These are phyloP conservation scores for Candida gorgasii DNA, from an alignment of 805 yeast genomes.

Conservation along the genomic window DNA sequence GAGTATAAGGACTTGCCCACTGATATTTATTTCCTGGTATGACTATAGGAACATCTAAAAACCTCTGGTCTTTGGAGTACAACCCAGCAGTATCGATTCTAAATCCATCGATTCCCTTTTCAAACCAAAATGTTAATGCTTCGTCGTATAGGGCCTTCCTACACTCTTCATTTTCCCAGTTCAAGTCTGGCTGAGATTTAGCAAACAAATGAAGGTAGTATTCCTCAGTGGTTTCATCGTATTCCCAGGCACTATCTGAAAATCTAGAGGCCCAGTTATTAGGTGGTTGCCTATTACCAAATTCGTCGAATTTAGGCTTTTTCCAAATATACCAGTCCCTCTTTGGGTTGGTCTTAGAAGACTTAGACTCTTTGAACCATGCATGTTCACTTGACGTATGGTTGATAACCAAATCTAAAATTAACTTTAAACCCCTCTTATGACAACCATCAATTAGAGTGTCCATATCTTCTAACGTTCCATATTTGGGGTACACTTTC, in stretches of 20 bases:
- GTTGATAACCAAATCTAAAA: slow-evolving; percentile 59
- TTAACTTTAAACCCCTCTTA: slow-evolving; percentile 49
- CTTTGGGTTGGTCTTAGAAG: slow-evolving; percentile 52
- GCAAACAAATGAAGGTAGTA: slow-evolving; percentile 58
- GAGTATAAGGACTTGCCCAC: slow-evolving; percentile 32
- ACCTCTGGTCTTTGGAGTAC: slow-evolving; percentile 48
- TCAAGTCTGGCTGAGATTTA: slow-evolving; percentile 56
- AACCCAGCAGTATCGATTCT: slow-evolving; percentile 57
- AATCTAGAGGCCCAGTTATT: slow-evolving; percentile 58
- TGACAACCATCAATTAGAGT: slow-evolving; percentile 48
- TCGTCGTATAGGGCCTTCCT: slow-evolving; percentile 43
- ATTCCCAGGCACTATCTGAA: slow-evolving; percentile 58
- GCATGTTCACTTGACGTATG: slow-evolving; percentile 57
- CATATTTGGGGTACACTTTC: slow-evolving; percentile 51
- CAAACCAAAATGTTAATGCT: slow-evolving; percentile 54
- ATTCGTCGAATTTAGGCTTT: slow-evolving; percentile 45
- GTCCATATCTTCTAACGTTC: slow-evolving; percentile 55
- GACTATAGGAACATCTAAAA: slow-evolving; percentile 50
- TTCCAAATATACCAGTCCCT: slow-evolving; percentile 66
- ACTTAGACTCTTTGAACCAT: slow-evolving; percentile 59
- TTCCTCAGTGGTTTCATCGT: slow-evolving; percentile 54
- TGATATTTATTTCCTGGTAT: slow-evolving; percentile 44
- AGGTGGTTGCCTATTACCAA: slow-evolving; percentile 54
- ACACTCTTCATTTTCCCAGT: slow-evolving; percentile 54
- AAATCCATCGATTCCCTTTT: slow-evolving; percentile 59